Conservation (phyloP, 2,329 filamentous ascomycete species). For the Nannizziopsis barbatae region DNA sequence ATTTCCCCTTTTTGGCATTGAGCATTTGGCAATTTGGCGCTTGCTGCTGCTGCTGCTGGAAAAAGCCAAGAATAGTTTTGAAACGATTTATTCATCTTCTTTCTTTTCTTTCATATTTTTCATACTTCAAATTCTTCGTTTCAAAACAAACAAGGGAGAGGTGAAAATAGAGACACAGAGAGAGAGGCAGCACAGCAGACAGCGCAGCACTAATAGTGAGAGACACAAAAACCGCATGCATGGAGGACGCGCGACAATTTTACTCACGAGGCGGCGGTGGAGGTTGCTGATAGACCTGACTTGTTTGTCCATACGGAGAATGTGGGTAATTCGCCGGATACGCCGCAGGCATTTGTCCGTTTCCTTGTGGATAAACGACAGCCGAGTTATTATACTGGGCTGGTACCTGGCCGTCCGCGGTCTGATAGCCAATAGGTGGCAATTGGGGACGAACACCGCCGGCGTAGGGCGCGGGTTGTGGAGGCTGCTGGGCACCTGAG, state of each 20-base stretch:
- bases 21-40: no score
- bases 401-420: slow-evolving; percentile 43
- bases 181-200: slow-evolving; percentile 4
- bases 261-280: slow-evolving; percentile 36
- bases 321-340: slow-evolving; percentile 41
- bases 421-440: slow-evolving; percentile 64
- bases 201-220: no score
- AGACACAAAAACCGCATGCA: no score
- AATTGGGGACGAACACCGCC: slow-evolving; percentile 52
- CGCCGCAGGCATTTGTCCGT: slow-evolving; percentile 35
- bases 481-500: slow-evolving; percentile 17
- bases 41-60: no score
- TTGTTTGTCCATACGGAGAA: slow-evolving; percentile 40
- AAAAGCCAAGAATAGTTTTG: not conserved
- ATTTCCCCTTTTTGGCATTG: slow-evolving; percentile 1
- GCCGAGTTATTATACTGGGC: slow-evolving; percentile 54
- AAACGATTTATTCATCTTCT: not conserved
- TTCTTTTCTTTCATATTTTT: no score
- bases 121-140: slow-evolving; percentile 1
- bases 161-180: slow-evolving; percentile 13
- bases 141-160: no score
- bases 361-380: slow-evolving; percentile 40
- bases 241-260: slow-evolving; percentile 20
- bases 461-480: slow-evolving; percentile 36
- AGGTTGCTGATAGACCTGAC: slow-evolving; percentile 37